Evolutionary conservation across 306 rosid species (phyloP).

Genomic region (Acmispon strigosus): DNA sequence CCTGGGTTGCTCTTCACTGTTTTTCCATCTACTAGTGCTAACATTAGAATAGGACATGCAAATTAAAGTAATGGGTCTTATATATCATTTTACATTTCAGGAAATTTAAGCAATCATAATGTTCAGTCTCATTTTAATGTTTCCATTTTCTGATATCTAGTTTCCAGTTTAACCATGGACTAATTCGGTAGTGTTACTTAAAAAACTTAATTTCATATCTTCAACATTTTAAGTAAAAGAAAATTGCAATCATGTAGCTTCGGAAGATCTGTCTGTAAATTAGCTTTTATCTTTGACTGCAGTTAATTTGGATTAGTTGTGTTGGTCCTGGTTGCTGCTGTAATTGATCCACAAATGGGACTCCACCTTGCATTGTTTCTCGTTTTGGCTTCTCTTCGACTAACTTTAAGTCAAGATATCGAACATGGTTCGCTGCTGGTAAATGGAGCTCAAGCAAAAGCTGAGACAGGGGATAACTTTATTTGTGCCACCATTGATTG

Average conservation of each 20-base stretch:
- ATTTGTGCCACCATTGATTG: constrained; percentile 96
- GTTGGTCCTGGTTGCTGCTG: constrained; percentile 24
- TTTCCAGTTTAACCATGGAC: not conserved
- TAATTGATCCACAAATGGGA: constrained; percentile 39
- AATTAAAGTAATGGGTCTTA: not conserved
- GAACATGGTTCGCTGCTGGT: constrained; percentile 46
- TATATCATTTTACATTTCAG: too few relatives aligned
- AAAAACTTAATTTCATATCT: not conserved
- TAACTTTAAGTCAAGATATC: constrained; percentile 49
- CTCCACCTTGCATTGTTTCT: constrained; percentile 45
- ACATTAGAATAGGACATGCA: not conserved
- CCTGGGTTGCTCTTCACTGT: not conserved
- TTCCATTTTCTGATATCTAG: not conserved
- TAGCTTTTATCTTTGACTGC: constrained; percentile 9
- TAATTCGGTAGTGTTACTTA: not conserved
- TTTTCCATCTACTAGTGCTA: not conserved
- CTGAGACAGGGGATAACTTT: constrained; percentile 56
- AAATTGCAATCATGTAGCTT: not conserved
- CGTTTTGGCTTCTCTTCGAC: constrained; percentile 46
- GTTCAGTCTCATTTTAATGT: not conserved
- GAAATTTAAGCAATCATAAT: too few relatives aligned
- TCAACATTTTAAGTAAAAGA: not conserved
- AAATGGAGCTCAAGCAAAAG: constrained; percentile 49
- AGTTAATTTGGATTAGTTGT: constrained; percentile 31
- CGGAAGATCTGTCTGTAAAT: constrained; percentile 3